These are phyloP conservation scores for Xylaria cubensis DNA, from an alignment of 495 filamentous ascomycete genomes.

Conservation along the genomic window DNA sequence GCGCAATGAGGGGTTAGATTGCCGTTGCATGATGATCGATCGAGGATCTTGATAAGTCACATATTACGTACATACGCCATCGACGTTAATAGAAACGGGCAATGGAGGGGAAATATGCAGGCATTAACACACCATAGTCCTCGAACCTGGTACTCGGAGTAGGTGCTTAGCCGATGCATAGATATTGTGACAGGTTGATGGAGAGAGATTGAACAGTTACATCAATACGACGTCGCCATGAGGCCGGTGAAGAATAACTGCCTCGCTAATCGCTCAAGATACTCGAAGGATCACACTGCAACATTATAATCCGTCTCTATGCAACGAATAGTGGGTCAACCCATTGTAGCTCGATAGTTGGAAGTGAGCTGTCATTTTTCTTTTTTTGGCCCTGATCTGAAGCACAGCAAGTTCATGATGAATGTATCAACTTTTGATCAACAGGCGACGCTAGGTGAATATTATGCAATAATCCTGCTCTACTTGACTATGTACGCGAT, in stretches of 20 bases:
- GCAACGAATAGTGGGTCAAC: not conserved
- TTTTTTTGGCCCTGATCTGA: not conserved
- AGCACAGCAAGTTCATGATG: not conserved
- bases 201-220: not conserved
- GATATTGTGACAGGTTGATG: not conserved
- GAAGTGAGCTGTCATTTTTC: not conserved
- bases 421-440: not conserved
- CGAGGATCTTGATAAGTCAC: slow-evolving; percentile 16
- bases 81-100: slow-evolving; percentile 4
- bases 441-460: not conserved
- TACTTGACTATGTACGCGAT: not conserved
- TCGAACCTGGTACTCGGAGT: slow-evolving; percentile 21
- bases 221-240: not conserved
- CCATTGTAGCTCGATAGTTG: not conserved
- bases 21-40: slow-evolving; percentile 19
- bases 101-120: not conserved
- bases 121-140: not conserved
- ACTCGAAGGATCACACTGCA: not conserved
- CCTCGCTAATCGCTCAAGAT: not conserved
- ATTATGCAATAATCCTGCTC: not conserved
- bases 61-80: not conserved
- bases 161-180: slow-evolving; percentile 13
- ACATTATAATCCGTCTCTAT: not conserved
- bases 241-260: not conserved
- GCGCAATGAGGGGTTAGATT: not conserved